phyloP scores from a whole-genome alignment of 1,139 yeast species.

The Protomyces macrosporus region DNA sequence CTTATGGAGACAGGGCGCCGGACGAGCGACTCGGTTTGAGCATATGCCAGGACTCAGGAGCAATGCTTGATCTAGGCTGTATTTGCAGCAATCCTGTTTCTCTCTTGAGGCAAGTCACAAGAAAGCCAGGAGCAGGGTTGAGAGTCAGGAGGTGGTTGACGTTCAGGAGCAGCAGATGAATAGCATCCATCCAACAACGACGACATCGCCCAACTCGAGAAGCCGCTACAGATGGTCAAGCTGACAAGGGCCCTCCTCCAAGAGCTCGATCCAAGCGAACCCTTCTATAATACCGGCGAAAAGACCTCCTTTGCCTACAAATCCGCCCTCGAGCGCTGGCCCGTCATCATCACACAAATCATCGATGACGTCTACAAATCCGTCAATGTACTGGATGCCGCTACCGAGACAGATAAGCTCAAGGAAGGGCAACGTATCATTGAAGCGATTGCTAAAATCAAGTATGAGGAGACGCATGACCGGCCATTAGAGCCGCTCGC shows the following conservation, averaged over 20 bases:
- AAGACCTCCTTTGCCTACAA: slow-evolving; percentile 70
- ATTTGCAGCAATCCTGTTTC: too few species aligned
- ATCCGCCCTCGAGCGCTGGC: slow-evolving; percentile 83
- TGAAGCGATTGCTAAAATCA: slow-evolving; percentile 38
- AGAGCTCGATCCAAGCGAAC: slow-evolving; percentile 4
- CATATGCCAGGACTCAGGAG: too few species aligned
- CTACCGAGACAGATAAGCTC: slow-evolving; percentile 31
- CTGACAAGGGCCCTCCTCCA: slow-evolving; percentile 3
- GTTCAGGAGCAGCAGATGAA: neutral
- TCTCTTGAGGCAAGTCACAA: neutral
- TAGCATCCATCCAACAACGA: neutral
- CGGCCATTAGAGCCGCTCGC: slow-evolving; percentile 31
- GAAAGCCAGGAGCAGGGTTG: neutral
- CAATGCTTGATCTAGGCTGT: too few species aligned
- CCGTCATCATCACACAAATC: slow-evolving; percentile 60
- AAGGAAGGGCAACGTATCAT: slow-evolving; percentile 40
- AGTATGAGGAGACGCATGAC: slow-evolving; percentile 39
- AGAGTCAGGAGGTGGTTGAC: neutral
- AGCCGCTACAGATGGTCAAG: neutral
- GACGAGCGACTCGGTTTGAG: too few species aligned
- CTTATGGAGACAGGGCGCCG: too few species aligned
- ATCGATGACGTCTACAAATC: slow-evolving; percentile 54
- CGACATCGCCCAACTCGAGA: neutral
- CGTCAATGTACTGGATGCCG: slow-evolving; percentile 26
- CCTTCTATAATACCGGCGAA: slow-evolving; percentile 52